phyloP scores from a whole-genome alignment of 2,329 filamentous ascomycete genomes.

The Alternaria longipes region DNA sequence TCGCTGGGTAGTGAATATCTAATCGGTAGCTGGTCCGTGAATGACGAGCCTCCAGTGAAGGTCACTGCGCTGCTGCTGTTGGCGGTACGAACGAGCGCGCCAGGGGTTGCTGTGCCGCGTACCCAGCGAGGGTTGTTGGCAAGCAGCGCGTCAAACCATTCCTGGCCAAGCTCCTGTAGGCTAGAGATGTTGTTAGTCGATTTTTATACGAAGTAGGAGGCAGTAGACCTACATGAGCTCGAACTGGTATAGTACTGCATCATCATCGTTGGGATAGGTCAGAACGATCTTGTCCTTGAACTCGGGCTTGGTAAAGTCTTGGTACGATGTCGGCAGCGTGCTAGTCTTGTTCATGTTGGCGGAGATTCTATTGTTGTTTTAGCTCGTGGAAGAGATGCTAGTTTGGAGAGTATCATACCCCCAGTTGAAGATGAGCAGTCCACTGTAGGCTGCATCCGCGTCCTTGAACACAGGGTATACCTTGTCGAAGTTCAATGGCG shows the following conservation, averaged over 20 bases:
- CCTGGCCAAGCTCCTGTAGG: constrained; percentile 51
- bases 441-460: constrained; percentile 55
- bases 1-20: constrained; percentile 42
- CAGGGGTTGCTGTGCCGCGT: constrained; percentile 59
- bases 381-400: background rate
- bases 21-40: background rate
- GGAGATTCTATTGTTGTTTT: constrained; percentile 40
- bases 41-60: constrained; percentile 24
- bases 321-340: constrained; percentile 51
- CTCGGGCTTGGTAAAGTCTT: constrained; percentile 58
- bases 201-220: background rate
- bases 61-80: constrained; percentile 33
- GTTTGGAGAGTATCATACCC: constrained; percentile 6
- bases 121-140: constrained; percentile 64
- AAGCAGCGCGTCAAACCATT: constrained; percentile 60
- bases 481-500: constrained; percentile 58
- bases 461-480: constrained; percentile 57
- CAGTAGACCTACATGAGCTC: constrained; percentile 53
- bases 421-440: constrained; percentile 50
- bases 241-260: constrained; percentile 63
- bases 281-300: constrained; percentile 55
- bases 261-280: constrained; percentile 67
- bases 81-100: constrained; percentile 42
- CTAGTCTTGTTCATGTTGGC: constrained; percentile 48
- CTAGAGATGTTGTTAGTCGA: constrained; percentile 17